Base-by-base conservation (phyloP, 129 eudicot genomes). In the Daucus carota region DNA sequence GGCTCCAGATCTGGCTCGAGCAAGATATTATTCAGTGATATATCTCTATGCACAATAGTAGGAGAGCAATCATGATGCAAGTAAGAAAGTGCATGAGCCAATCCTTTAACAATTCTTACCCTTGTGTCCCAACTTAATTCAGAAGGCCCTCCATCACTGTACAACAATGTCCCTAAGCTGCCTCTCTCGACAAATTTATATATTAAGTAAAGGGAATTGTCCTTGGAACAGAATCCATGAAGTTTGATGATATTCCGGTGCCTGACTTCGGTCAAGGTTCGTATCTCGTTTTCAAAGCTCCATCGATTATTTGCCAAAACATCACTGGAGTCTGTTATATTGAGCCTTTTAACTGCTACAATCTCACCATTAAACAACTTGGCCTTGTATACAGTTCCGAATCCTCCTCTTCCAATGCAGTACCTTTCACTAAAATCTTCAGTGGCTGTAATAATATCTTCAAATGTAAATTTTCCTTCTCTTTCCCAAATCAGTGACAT, bases 51-150 rank as follows among this genome's bases (percentile, higher is more conserved):
- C 29, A 94, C 93, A 76, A 94, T 75, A 22, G 97, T 82, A 5
- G 97, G 96, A 67, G 75, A 74, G 82, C 97, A 94, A 24, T 94
- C 98, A n/a, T n/a, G n/a, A n/a, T n/a, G n/a, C n/a, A n/a, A n/a
- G n/a, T n/a, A n/a, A n/a, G n/a, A n/a, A n/a, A 82, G 90, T 10
- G 98, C 94, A 70, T 94, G 96, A 20, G 97, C 96, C 43, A 94
- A 75, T 68, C 91, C 98, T 77, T 68, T 85, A 46, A 91, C 90
- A 48, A 94, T 89, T 36, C 75, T 85, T 74, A 94, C 78, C 84
- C 97, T 91, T 41, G 71, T 76, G 46, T 14, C 80, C 98, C 98
- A 91, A 44, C 76, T 78, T 28, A 91, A 82, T 33, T 89, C 84
- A 41, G 74, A 78, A 69, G 88, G 80, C 76, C 82, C 91, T 72